Base-by-base conservation (phyloP, 208 protist species). In the Polymyxa betae region DNA sequence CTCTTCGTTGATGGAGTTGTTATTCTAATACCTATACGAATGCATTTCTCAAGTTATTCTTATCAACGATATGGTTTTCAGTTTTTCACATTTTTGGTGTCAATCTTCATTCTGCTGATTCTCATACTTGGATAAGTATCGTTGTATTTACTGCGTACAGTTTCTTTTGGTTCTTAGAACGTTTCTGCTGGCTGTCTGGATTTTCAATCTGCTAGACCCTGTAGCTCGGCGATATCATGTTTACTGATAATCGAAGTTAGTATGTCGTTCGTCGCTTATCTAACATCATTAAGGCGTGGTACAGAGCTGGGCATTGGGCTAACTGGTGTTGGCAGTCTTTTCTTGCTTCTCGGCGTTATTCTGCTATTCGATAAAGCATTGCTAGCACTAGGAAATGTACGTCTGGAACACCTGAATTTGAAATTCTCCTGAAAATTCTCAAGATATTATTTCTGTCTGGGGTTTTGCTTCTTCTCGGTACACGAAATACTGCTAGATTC, bases 401-500 rank as follows among this genome's bases (percentile, higher is more conserved):
- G 46, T 5, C 12, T 1, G 88, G 46, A 5, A 20, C 12, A 32
- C 66, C 46, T 12, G 5, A 38, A 60, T 77, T 32, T 1, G 5
- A 89, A 64, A 20, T 77, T 32, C 46, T 35, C 1, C 5, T 32
- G 66, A 35, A 29, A 44, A 12, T 32, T 32, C 29, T 77, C 1
- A 5, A 89, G 88, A 60, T 89, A 20, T 44, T 89, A 89, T 89
- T 89, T 45, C 54, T 89, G n/a, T 5, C 32, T 1, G 88, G 88
- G 1, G 46, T 89, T 38, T 5, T 89, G 32, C 54, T 89, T 20
- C 16, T 89, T 20, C 16, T 89, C 10, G 88, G 88, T 45, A 44
- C 66, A 29, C 49, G 54, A 32, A 60, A 72, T 38, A 89, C 88
- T 5, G n/a, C n/a, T 29, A 5, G 54, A 32, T 89, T 89, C n/a